These are phyloP conservation scores for Manihot esculenta DNA, from an alignment of 441 rosid genomes.

Conservation along the genomic window DNA sequence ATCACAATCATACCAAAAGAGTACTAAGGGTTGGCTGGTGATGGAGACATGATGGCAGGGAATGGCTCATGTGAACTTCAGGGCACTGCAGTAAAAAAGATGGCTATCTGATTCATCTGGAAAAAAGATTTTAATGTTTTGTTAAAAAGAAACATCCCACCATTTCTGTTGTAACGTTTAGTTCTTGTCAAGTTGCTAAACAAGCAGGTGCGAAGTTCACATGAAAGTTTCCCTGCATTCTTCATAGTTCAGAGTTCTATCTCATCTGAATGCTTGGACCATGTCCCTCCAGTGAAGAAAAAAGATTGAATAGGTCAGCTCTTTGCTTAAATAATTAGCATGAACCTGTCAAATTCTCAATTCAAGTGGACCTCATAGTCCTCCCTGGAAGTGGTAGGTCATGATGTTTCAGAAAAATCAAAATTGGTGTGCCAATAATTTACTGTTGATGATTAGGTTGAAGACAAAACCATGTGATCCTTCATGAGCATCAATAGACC, in stretches of 20 bases:
- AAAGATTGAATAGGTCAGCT: not conserved
- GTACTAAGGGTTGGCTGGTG: not conserved
- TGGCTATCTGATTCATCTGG: too few relatives aligned
- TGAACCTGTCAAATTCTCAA: not conserved
- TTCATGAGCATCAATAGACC: not conserved
- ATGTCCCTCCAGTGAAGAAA: not conserved
- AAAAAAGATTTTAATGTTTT: too few relatives aligned
- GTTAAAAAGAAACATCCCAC: too few relatives aligned
- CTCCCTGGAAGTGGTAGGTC: not conserved
- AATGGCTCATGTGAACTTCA: conserved; percentile 12
- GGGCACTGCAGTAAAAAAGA: too few relatives aligned
- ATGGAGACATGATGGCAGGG: conserved; percentile 7
- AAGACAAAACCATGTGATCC: not conserved
- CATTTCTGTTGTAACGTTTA: too few relatives aligned
- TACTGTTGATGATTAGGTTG: not conserved
- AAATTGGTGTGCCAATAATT: not conserved
- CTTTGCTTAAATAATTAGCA: not conserved
- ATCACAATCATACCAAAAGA: too few relatives aligned
- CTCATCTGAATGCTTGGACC: not conserved
- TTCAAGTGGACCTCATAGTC: not conserved
- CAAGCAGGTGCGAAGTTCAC: not conserved
- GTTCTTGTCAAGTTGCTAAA: not conserved
- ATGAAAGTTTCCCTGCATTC: not conserved
- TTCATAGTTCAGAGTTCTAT: too few relatives aligned
- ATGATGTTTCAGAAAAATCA: not conserved